A percentile compares a stretch with the other conserved stretches of the same genome.
These are phyloP conservation scores for Cantharellus anzutake DNA, from an alignment of 768 basidiomycete genomes.

Conservation along the genomic window DNA sequence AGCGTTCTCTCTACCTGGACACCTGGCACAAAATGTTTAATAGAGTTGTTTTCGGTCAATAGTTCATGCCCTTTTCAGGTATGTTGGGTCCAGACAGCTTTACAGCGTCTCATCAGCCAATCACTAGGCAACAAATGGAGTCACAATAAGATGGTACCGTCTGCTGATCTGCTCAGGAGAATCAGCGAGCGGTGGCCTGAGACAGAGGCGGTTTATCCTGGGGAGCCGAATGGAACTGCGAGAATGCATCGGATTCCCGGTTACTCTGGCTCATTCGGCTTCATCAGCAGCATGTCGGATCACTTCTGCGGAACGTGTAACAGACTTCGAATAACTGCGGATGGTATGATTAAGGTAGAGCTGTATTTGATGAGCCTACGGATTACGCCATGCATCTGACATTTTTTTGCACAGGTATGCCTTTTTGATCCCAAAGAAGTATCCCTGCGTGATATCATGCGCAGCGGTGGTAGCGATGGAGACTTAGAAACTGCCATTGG, in stretches of 20 bases:
- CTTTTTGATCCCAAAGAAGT: conserved; percentile 73
- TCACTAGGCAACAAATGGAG: conserved; percentile 68
- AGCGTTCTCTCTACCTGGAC: not conserved
- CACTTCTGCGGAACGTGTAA: conserved; percentile 81
- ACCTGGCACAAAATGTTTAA: not conserved
- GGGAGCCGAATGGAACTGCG: conserved; percentile 57
- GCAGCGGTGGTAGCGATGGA: conserved; percentile 41
- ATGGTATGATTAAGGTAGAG: conserved; percentile 70
- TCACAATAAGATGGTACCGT: conserved; percentile 62
- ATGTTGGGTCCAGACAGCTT: conserved; percentile 6
- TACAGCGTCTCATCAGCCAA: not conserved
- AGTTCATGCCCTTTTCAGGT: conserved; percentile 87
- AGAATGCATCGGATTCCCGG: conserved; percentile 60
- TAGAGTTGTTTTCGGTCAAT: not conserved
- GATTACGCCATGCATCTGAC: not conserved
- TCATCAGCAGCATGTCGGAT: conserved; percentile 88
- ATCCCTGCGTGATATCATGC: conserved; percentile 57
- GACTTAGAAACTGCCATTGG: conserved; percentile 42
- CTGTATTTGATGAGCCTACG: not conserved
- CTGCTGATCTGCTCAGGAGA: conserved; percentile 35
- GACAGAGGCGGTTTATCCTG: conserved; percentile 21
- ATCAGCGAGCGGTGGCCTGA: conserved; percentile 20
- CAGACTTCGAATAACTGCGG: conserved; percentile 67
- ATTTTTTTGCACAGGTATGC: conserved; percentile 40
- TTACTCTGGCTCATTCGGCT: conserved; percentile 52